These are phyloP conservation scores for Hypoxylon sp. DNA, from an alignment of 2,329 filamentous ascomycete species.

Conservation along the genomic window DNA sequence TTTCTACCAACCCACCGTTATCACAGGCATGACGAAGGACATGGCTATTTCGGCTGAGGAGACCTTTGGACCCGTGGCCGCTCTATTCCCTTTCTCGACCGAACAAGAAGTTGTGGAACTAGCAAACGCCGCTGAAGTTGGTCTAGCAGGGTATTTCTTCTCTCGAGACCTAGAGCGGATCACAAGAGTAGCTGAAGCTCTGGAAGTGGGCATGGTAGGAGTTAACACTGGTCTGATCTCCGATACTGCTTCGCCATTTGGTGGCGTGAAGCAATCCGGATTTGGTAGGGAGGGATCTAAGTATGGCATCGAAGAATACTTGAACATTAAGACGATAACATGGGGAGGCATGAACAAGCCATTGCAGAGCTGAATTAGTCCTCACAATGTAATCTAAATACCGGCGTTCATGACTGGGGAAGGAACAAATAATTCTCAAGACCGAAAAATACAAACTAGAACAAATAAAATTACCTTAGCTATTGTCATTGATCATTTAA, in stretches of 20 bases:
- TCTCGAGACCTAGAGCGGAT: slow-evolving; percentile 74
- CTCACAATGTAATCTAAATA: slow-evolving; percentile 15
- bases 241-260: slow-evolving; percentile 75
- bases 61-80: slow-evolving; percentile 95
- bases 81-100: slow-evolving; percentile 87
- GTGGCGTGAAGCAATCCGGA: slow-evolving; percentile 86
- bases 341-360: slow-evolving; percentile 70
- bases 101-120: slow-evolving; percentile 89
- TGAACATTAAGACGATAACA: slow-evolving; percentile 76
- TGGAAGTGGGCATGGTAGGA: slow-evolving; percentile 91
- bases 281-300: slow-evolving; percentile 84
- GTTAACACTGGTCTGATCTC: slow-evolving; percentile 82
- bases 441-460: neutral
- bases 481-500: neutral
- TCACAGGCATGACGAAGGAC: slow-evolving; percentile 86
- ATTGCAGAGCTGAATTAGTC: slow-evolving; percentile 60
- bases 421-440: neutral
- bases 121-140: slow-evolving; percentile 87
- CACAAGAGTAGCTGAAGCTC: slow-evolving; percentile 73
- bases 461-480: neutral
- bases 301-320: slow-evolving; percentile 84
- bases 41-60: slow-evolving; percentile 92
- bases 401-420: slow-evolving; percentile 27
- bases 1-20: slow-evolving; percentile 92
- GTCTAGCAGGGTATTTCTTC: slow-evolving; percentile 95